Conservation (phyloP, 176 grass and related monocot species). For the Hyparrhenia diplandra region DNA sequence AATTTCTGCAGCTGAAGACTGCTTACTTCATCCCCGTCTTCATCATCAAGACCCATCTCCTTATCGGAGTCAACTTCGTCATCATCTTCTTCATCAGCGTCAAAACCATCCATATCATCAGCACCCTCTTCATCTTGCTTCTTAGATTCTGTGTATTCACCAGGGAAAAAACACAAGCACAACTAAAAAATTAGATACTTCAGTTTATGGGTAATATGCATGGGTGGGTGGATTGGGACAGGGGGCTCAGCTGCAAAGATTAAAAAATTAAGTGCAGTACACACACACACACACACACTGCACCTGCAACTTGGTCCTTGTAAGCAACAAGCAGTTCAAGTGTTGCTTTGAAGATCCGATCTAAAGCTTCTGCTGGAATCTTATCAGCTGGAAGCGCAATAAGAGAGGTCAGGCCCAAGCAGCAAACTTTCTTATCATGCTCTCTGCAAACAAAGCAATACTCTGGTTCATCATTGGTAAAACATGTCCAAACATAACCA, state of each 20-base stretch:
- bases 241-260: background rate
- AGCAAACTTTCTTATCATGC: slow-evolving; percentile 86
- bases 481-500: background rate
- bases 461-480: background rate
- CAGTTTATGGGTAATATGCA: background rate
- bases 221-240: background rate
- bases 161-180: background rate
- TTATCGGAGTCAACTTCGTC: slow-evolving; percentile 69
- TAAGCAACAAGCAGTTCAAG: slow-evolving; percentile 74
- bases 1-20: slow-evolving; percentile 69
- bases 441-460: slow-evolving; percentile 58
- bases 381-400: slow-evolving; percentile 66
- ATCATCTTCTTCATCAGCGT: slow-evolving; percentile 67
- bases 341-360: slow-evolving; percentile 72
- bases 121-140: slow-evolving; percentile 47
- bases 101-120: slow-evolving; percentile 82
- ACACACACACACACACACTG: background rate
- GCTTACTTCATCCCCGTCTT: slow-evolving; percentile 74
- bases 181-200: background rate
- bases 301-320: slow-evolving; percentile 87
- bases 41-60: slow-evolving; percentile 83
- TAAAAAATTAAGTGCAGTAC: background rate
- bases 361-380: slow-evolving; percentile 63
- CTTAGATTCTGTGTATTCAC: slow-evolving; percentile 43
- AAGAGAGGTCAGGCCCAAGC: slow-evolving; percentile 78